Evolutionary conservation across 257 asterid species (phyloP).

Genomic region (Misopates orontium): DNA sequence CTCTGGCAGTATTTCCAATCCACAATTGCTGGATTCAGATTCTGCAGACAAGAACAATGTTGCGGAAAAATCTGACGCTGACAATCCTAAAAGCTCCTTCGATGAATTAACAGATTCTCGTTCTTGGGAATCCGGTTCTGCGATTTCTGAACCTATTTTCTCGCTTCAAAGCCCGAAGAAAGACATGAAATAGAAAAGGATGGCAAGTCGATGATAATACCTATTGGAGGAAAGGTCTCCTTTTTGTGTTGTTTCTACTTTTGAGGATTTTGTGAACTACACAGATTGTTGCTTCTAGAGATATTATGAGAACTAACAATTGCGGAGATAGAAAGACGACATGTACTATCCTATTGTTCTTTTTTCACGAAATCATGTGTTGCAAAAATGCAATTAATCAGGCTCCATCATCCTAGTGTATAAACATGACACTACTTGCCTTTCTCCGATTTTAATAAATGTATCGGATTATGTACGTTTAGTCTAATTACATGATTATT

Average conservation of each 20-base stretch:
- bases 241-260: conserved; percentile 7
- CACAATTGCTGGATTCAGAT: background rate
- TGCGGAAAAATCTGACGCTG: conserved; percentile 20
- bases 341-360: conserved; percentile 21
- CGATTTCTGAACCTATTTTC: conserved; percentile 35
- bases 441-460: no score
- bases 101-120: conserved; percentile 22
- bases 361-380: conserved; percentile 16
- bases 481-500: no score
- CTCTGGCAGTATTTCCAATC: conserved; percentile 18
- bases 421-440: no score
- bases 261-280: conserved; percentile 5
- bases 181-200: conserved; percentile 25
- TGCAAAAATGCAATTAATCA: conserved; percentile 2
- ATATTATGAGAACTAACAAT: conserved; percentile 24
- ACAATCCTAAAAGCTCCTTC: conserved; percentile 19
- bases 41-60: conserved; percentile 24
- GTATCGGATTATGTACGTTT: no score
- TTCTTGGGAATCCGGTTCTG: conserved; percentile 24
- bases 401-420: background rate
- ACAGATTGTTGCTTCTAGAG: background rate
- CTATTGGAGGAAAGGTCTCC: background rate
- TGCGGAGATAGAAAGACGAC: conserved; percentile 27
- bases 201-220: conserved; percentile 5
- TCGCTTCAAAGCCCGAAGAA: conserved; percentile 47